Conservation (phyloP, 352 stramenopile genomes). For the Peronospora farinosa region DNA sequence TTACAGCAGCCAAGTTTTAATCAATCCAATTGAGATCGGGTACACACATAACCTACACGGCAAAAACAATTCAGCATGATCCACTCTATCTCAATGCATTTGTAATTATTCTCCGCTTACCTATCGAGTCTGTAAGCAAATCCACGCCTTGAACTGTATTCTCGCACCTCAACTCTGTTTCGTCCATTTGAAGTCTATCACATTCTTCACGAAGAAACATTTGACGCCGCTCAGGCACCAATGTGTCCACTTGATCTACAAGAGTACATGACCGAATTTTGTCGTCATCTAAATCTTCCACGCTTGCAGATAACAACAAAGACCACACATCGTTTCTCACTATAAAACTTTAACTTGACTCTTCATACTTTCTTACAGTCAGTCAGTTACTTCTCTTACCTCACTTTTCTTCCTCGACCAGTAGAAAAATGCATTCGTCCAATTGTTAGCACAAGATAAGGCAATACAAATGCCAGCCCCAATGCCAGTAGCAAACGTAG, state of each 20-base stretch:
- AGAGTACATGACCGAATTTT: slow-evolving; percentile 60
- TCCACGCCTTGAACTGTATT: slow-evolving; percentile 53
- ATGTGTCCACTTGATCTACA: slow-evolving; percentile 32
- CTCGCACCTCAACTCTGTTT: slow-evolving; percentile 30
- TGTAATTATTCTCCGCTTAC: slow-evolving; percentile 10
- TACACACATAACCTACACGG: slow-evolving; percentile 42
- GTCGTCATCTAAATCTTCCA: slow-evolving; percentile 45
- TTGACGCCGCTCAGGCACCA: slow-evolving; percentile 1
- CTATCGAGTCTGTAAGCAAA: slow-evolving; percentile 50
- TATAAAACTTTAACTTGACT: too few species aligned
- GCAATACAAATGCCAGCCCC: slow-evolving; percentile 32
- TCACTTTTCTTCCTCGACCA: slow-evolving; percentile 13
- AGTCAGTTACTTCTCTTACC: slow-evolving; percentile 2
- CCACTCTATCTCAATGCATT: neutral
- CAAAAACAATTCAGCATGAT: neutral
- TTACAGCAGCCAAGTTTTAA: slow-evolving; percentile 52
- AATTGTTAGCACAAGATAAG: slow-evolving; percentile 43
- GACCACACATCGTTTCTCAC: neutral
- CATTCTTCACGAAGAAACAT: slow-evolving; percentile 27
- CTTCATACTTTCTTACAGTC: neutral
- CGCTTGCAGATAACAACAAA: slow-evolving; percentile 13
- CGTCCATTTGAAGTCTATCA: slow-evolving; percentile 41
- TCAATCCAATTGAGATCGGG: slow-evolving; percentile 37
- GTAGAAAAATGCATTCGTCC: slow-evolving; percentile 29
- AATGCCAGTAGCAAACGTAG: slow-evolving; percentile 39